These are phyloP conservation scores for Cadophora malorum DNA, from an alignment of 2,329 filamentous ascomycete genomes.

Conservation along the genomic window DNA sequence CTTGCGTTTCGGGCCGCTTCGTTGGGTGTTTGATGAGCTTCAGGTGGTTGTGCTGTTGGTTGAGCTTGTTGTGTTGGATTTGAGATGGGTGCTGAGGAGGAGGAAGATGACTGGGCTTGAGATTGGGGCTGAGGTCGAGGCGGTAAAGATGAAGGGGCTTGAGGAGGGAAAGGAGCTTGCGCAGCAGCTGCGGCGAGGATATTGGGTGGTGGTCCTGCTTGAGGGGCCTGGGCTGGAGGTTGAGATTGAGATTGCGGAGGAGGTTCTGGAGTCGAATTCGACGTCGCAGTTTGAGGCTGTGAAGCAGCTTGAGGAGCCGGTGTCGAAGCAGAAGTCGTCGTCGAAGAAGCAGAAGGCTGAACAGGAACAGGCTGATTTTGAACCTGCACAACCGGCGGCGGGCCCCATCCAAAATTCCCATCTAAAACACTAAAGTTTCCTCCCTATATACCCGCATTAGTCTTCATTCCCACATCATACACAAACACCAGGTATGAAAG, in stretches of 20 bases:
- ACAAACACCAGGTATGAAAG: background rate
- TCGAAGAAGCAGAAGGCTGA: no score
- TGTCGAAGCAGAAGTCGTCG: background rate
- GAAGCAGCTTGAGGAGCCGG: background rate
- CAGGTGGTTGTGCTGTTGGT: background rate
- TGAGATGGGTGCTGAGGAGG: background rate
- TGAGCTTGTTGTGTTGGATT: background rate
- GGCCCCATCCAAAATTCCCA: background rate
- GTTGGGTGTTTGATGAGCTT: background rate
- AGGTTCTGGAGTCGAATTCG: background rate
- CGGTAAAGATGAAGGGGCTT: background rate
- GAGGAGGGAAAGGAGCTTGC: background rate
- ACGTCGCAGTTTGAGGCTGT: background rate
- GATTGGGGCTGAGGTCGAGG: no score
- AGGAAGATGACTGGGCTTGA: background rate
- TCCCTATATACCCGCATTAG: background rate
- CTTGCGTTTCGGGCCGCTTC: background rate
- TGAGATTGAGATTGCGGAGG: background rate
- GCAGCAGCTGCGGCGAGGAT: background rate
- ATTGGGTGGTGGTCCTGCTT: background rate
- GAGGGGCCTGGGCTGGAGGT: background rate
- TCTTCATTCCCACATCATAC: no score
- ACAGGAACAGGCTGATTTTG: background rate
- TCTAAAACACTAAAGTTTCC: background rate
- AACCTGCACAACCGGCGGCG: no score